Conservation (phyloP, 257 asterid species). For the Phtheirospermum japonicum region DNA sequence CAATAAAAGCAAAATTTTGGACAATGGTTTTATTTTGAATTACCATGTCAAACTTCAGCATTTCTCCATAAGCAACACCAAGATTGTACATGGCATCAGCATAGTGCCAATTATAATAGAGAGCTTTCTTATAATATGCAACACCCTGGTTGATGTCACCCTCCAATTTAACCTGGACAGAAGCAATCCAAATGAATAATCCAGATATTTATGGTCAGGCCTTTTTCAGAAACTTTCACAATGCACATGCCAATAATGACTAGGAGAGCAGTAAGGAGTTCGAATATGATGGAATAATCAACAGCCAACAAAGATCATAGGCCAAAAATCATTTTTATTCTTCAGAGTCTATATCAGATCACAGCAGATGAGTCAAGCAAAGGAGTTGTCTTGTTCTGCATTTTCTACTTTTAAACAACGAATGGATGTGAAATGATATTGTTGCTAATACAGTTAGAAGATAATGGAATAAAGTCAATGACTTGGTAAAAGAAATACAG, state of each 20-base stretch:
- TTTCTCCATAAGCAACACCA: conserved; percentile 99
- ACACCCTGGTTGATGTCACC: conserved; percentile 95
- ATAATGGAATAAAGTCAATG: conserved; percentile 10
- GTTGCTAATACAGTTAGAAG: conserved; percentile 6
- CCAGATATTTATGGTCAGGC: conserved; percentile 6
- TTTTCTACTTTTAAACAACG: conserved; percentile 13
- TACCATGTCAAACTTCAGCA: conserved; percentile 99
- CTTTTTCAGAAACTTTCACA: background rate
- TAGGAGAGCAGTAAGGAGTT: conserved; percentile 16
- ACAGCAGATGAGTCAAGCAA: background rate
- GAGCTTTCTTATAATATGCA: conserved; percentile 87
- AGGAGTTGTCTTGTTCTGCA: background rate
- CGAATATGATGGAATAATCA: conserved; percentile 6
- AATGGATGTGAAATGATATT: conserved; percentile 3
- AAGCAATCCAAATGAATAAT: conserved; percentile 26
- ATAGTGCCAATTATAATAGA: conserved; percentile 93
- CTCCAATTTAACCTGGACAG: conserved; percentile 87
- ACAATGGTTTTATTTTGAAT: conserved; percentile 27
- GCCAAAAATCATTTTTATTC: background rate
- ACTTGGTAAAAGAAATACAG: background rate
- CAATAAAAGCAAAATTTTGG: conserved; percentile 17
- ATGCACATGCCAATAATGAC: conserved; percentile 11
- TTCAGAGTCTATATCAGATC: background rate
- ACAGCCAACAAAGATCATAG: conserved; percentile 11
- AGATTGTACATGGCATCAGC: conserved; percentile 99